Conservation (phyloP, 805 yeast genomes). For the Tetrapisispora namnaoensis region DNA sequence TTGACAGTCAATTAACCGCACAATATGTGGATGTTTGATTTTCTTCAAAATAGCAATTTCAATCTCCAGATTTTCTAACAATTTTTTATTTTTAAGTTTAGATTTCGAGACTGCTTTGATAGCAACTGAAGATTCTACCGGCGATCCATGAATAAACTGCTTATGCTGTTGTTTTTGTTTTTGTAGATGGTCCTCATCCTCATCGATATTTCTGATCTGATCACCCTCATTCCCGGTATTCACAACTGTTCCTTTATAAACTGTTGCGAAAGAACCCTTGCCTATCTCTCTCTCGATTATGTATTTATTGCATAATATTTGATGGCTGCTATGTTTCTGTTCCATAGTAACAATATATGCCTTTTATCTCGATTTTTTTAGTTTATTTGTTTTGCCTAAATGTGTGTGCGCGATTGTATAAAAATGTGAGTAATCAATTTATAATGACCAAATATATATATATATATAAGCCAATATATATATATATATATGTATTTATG, state of each 20-base stretch:
- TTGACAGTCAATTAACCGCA: slow-evolving; percentile 71
- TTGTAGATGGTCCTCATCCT: background rate
- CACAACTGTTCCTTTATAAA: slow-evolving; percentile 60
- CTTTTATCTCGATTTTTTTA: background rate
- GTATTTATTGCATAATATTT: slow-evolving; percentile 17
- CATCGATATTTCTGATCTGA: slow-evolving; percentile 7
- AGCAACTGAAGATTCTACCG: slow-evolving; percentile 48
- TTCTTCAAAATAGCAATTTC: slow-evolving; percentile 85
- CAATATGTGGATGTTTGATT: slow-evolving; percentile 88
- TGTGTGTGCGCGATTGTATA: background rate
- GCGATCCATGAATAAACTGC: too few species aligned
- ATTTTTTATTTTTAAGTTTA: slow-evolving; percentile 73
- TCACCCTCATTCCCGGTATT: slow-evolving; percentile 17
- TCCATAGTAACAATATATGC: background rate
- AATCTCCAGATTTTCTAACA: slow-evolving; percentile 82
- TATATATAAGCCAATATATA: too few species aligned
- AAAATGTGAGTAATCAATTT: background rate
- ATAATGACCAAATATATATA: too few species aligned
- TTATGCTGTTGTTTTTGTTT: slow-evolving; percentile 6
- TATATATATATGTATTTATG: background rate
- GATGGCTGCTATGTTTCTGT: background rate
- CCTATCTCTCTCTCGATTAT: slow-evolving; percentile 58
- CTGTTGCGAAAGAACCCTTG: slow-evolving; percentile 91
- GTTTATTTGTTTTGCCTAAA: too few species aligned
- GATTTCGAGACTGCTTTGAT: slow-evolving; percentile 79